A percentile compares a stretch with the other conserved stretches of the same genome.
Conservation (phyloP, 129 eudicot species). For the Gnaphalium uliginosum region DNA sequence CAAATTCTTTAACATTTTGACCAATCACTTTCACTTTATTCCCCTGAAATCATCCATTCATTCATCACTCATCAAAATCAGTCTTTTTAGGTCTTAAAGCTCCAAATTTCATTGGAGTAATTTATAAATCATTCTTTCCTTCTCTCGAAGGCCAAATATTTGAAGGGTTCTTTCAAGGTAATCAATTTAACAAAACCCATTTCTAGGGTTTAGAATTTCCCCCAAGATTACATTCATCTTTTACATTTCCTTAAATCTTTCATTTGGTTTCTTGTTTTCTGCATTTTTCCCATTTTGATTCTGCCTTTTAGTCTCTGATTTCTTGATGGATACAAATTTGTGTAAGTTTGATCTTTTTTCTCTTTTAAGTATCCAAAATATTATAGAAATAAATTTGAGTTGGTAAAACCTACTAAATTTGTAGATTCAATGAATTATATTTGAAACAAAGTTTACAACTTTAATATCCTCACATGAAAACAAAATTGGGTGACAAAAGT, state of each 20-base stretch:
- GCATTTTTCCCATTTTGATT: constrained; percentile 16
- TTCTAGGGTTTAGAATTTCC: constrained; percentile 32
- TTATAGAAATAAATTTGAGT: not conserved
- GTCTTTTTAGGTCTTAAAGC: not conserved
- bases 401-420: not conserved
- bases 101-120: constrained; percentile 13
- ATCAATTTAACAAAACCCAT: constrained; percentile 12
- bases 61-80: constrained; percentile 13
- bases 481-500: constrained; percentile 28
- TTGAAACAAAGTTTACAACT: not conserved
- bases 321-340: constrained; percentile 22
- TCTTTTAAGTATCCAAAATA: not conserved
- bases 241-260: constrained; percentile 16
- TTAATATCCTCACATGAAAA: not conserved
- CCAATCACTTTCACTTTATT: constrained; percentile 45
- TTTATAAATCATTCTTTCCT: constrained; percentile 22
- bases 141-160: constrained; percentile 3
- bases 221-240: constrained; percentile 5
- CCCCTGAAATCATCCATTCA: constrained; percentile 6
- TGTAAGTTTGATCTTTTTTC: constrained; percentile 21
- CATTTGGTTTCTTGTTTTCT: constrained; percentile 27
- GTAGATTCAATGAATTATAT: not conserved
- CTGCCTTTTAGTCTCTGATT: constrained; percentile 16
- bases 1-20: constrained; percentile 28
- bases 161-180: not conserved